Percentiles rank a stretch among this genome's conserved stretches.
Evolutionary conservation across 2,329 filamentous ascomycete genomes (phyloP).

Genomic region (Zarea fungicola): DNA sequence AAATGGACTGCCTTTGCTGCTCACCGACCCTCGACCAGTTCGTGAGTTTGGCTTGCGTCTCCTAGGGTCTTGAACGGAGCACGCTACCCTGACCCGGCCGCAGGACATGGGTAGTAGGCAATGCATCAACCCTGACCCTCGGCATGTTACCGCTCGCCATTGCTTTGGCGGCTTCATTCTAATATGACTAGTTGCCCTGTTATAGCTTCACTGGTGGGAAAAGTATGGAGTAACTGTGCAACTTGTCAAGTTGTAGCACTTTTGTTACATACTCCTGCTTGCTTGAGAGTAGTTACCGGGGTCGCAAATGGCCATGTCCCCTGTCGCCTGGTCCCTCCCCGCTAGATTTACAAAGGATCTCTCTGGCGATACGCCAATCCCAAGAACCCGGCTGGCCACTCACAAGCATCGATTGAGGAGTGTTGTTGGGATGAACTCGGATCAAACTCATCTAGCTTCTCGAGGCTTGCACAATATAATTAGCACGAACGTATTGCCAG

Average conservation of each 20-base stretch:
- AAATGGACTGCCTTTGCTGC: not conserved
- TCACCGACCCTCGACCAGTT: conserved; percentile 12
- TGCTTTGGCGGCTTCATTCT: conserved; percentile 2
- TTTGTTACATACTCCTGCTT: too few relatives aligned
- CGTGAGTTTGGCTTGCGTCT: not conserved
- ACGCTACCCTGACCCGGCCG: conserved; percentile 2
- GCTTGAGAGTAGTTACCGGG: too few relatives aligned
- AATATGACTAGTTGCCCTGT: not conserved
- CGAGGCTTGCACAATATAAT: too few relatives aligned
- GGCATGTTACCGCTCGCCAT: not conserved
- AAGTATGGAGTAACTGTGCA: conserved; percentile 7
- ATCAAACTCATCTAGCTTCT: too few relatives aligned
- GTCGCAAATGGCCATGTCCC: not conserved
- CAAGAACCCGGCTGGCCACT: conserved; percentile 12
- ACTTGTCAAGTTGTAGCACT: too few relatives aligned
- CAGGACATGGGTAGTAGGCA: conserved; percentile 5
- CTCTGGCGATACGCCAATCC: conserved; percentile 14
- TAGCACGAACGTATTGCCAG: conserved; percentile 2
- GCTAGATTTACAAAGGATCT: conserved; percentile 12
- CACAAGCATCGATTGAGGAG: conserved; percentile 5
- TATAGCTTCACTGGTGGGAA: not conserved
- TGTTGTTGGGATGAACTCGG: not conserved
- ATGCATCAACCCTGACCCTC: conserved; percentile 8
- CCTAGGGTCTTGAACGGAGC: not conserved
- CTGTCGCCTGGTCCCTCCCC: conserved; percentile 2